phyloP scores from a whole-genome alignment of 176 grass and related monocot genomes.

The Juncus effusus region DNA sequence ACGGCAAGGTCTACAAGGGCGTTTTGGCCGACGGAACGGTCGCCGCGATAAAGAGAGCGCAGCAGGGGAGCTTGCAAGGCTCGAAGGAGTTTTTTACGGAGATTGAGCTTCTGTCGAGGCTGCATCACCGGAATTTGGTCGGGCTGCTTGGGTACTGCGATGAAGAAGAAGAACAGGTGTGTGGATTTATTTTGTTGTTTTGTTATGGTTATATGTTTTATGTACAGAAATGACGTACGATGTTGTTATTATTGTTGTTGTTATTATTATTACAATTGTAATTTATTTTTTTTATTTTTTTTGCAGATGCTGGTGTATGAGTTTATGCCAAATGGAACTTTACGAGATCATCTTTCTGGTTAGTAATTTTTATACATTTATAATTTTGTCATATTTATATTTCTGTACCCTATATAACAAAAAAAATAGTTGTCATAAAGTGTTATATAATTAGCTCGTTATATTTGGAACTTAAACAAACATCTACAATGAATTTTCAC shows the following conservation, averaged over 20 bases:
- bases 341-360: constrained; percentile 38
- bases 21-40: constrained; percentile 60
- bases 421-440: background rate
- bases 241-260: too few relatives aligned
- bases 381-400: constrained; percentile 13
- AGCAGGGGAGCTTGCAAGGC: constrained; percentile 84
- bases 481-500: too few relatives aligned
- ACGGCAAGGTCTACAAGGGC: constrained; percentile 86
- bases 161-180: constrained; percentile 90
- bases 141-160: constrained; percentile 83
- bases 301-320: constrained; percentile 97
- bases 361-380: constrained; percentile 23
- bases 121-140: constrained; percentile 95
- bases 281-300: constrained; percentile 29
- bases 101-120: constrained; percentile 85
- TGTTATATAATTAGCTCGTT: background rate
- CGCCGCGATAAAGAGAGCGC: constrained; percentile 93
- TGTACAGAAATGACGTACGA: background rate
- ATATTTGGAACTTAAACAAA: too few relatives aligned
- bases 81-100: constrained; percentile 90
- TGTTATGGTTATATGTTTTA: background rate
- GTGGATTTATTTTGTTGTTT: constrained; percentile 22
- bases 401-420: too few relatives aligned
- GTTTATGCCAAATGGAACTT: constrained; percentile 87
- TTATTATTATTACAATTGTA: background rate